phyloP scores from a whole-genome alignment of 2,329 filamentous ascomycete genomes.

The Pseudocercospora crystallina region DNA sequence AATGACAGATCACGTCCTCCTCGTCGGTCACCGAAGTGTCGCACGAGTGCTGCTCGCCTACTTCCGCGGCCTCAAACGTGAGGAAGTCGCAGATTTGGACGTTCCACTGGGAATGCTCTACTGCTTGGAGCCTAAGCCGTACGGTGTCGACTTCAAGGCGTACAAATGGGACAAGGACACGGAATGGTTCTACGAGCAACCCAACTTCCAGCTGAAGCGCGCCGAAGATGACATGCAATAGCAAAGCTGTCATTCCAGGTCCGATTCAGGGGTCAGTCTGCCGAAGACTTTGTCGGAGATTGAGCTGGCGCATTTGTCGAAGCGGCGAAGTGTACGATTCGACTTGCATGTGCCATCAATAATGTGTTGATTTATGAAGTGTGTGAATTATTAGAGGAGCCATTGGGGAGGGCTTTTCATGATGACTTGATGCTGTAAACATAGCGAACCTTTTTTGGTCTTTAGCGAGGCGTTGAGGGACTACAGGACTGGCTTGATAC shows the following conservation, averaged over 20 bases:
- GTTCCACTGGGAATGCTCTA: conserved; percentile 92
- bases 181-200: conserved; percentile 81
- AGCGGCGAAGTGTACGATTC: conserved; percentile 8
- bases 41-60: conserved; percentile 92
- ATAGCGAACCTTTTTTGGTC: conserved; percentile 1
- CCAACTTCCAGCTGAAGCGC: conserved; percentile 74
- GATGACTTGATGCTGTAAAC: conserved; percentile 9
- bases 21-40: conserved; percentile 89
- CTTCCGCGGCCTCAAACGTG: conserved; percentile 86
- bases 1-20: conserved; percentile 90
- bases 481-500: conserved; percentile 6
- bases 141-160: conserved; percentile 94
- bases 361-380: no score
- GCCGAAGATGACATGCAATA: conserved; percentile 43
- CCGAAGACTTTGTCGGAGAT: conserved; percentile 11
- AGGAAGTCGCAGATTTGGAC: conserved; percentile 92
- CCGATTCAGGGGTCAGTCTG: background rate
- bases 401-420: background rate
- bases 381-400: background rate
- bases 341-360: background rate
- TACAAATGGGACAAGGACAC: conserved; percentile 81
- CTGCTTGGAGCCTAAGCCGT: conserved; percentile 94
- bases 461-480: conserved; percentile 18
- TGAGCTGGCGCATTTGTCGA: conserved; percentile 9
- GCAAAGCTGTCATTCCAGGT: background rate